These are phyloP conservation scores for Exophiala spinifera DNA, from an alignment of 2,329 filamentous ascomycete species.

Conservation along the genomic window DNA sequence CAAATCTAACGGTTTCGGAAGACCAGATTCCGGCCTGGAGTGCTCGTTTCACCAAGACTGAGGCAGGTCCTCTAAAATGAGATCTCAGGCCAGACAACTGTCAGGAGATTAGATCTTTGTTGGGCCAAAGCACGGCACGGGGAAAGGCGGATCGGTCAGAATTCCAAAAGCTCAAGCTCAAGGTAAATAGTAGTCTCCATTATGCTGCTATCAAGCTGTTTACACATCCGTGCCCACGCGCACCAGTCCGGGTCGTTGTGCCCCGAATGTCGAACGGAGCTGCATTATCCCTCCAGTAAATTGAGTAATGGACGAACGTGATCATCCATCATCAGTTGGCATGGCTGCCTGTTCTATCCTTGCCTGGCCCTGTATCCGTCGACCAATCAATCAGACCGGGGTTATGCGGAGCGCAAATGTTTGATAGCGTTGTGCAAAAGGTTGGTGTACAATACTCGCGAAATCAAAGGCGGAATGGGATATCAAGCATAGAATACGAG, in stretches of 20 bases:
- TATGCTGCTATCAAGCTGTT: constrained; percentile 25
- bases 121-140: neutral
- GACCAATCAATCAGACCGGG: constrained; percentile 1
- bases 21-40: constrained; percentile 3
- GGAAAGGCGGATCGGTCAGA: neutral
- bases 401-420: too few species aligned
- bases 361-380: neutral
- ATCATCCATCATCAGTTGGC: constrained; percentile 14
- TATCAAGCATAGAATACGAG: constrained; percentile 22
- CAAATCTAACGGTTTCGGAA: constrained; percentile 15
- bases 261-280: constrained; percentile 18
- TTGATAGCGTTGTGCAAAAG: neutral
- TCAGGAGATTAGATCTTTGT: neutral
- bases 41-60: constrained; percentile 14
- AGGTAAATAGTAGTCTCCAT: constrained; percentile 18
- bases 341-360: constrained; percentile 4
- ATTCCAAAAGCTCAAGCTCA: neutral
- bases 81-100: neutral
- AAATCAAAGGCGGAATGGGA: constrained; percentile 26
- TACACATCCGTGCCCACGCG: constrained; percentile 17
- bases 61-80: neutral
- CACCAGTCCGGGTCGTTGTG: constrained; percentile 14
- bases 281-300: constrained; percentile 21
- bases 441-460: constrained; percentile 16
- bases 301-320: constrained; percentile 7